Evolutionary conservation across 345 rosid species (phyloP).

Genomic region (Triadica sebifera): DNA sequence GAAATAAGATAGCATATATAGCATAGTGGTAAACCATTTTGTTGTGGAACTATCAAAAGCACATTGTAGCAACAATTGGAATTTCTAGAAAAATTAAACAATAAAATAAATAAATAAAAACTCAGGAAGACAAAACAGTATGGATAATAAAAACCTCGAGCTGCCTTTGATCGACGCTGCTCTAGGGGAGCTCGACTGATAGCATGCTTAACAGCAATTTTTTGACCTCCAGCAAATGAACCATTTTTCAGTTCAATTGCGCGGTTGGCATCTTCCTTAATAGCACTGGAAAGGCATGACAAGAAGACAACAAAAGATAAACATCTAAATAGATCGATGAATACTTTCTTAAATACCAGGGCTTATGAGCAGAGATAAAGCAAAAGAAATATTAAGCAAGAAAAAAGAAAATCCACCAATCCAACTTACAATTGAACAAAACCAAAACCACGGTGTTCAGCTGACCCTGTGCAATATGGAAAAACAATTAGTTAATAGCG

Average conservation of each 20-base stretch:
- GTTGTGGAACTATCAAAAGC: not conserved
- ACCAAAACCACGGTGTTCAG: conserved; percentile 75
- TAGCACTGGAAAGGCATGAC: conserved; percentile 52
- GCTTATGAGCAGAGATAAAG: not conserved
- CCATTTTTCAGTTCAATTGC: conserved; percentile 75
- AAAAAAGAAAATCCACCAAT: not conserved
- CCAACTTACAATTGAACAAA: conserved; percentile 78
- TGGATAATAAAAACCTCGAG: conserved; percentile 41
- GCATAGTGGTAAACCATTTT: not conserved
- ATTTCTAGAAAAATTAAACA: not conserved
- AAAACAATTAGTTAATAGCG: not conserved
- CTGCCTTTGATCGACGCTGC: conserved; percentile 62
- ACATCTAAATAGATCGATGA: not conserved
- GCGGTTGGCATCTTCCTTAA: conserved; percentile 75
- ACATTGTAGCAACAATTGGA: not conserved
- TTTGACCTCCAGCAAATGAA: conserved; percentile 70
- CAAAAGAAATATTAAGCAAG: not conserved
- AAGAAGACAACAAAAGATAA: not conserved
- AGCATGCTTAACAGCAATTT: conserved; percentile 79
- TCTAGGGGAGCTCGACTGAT: conserved; percentile 69
- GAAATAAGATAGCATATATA: not conserved
- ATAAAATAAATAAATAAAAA: not conserved
- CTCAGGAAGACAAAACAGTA: conserved; percentile 5
- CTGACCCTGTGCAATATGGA: conserved; percentile 47
- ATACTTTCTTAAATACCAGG: not conserved